Evolutionary conservation across 352 stramenopile genomes (phyloP).

Genomic region (Pythium aristosporum): DNA sequence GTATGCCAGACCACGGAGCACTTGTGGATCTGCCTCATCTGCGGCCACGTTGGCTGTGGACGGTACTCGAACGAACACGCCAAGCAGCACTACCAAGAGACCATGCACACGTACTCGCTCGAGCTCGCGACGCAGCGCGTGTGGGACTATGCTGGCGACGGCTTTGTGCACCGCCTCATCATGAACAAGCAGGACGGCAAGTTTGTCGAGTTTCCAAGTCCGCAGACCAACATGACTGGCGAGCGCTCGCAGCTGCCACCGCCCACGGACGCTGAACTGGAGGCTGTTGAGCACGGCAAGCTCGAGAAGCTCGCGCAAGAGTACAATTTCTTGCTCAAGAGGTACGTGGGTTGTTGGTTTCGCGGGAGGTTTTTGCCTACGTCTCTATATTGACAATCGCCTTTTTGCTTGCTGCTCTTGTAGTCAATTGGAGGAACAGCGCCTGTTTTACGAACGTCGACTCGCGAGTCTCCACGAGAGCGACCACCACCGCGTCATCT

Average conservation of each 20-base stretch:
- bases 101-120: slow-evolving; percentile 93
- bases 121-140: slow-evolving; percentile 95
- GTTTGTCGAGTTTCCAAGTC: slow-evolving; percentile 94
- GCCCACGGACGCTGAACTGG: slow-evolving; percentile 74
- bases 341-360: slow-evolving; percentile 29
- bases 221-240: slow-evolving; percentile 56
- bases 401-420: neutral
- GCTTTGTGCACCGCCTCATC: slow-evolving; percentile 86
- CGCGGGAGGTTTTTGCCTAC: neutral
- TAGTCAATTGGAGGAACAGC: slow-evolving; percentile 95
- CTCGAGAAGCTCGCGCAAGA: slow-evolving; percentile 94
- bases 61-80: slow-evolving; percentile 95
- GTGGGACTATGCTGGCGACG: slow-evolving; percentile 95
- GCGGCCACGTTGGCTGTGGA: slow-evolving; percentile 94
- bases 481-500: slow-evolving; percentile 52
- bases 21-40: slow-evolving; percentile 97
- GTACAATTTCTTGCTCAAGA: slow-evolving; percentile 97
- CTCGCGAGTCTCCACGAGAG: slow-evolving; percentile 62
- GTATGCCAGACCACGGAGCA: slow-evolving; percentile 93
- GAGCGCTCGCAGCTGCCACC: slow-evolving; percentile 71
- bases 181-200: slow-evolving; percentile 93
- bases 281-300: slow-evolving; percentile 93
- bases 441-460: slow-evolving; percentile 90
- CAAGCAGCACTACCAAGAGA: slow-evolving; percentile 93
- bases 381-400: neutral